phyloP scores from a whole-genome alignment of 805 yeast species.

The Ogataea corticis region DNA sequence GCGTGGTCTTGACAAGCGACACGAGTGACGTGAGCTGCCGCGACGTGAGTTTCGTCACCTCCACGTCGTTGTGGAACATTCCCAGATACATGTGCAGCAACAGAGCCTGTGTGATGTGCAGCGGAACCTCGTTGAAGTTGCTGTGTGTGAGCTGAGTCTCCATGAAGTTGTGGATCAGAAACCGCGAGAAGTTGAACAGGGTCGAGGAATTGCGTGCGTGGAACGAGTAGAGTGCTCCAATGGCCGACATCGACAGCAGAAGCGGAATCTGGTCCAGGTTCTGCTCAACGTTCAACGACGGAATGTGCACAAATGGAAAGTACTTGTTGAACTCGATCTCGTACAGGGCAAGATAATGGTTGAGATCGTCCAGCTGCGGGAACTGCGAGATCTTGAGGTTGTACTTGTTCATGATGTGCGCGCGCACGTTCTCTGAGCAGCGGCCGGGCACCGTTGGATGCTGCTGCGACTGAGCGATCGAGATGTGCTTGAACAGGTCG shows the following conservation, averaged over 20 bases:
- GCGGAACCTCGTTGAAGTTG: conserved; percentile 54
- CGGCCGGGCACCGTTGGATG: conserved; percentile 34
- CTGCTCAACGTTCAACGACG: conserved; percentile 50
- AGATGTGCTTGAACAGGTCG: conserved; percentile 56
- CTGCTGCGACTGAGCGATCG: conserved; percentile 30
- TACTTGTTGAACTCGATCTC: conserved; percentile 77
- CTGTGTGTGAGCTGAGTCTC: conserved; percentile 49
- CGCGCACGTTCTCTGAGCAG: conserved; percentile 53
- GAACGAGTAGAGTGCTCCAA: conserved; percentile 86
- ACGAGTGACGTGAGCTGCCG: conserved; percentile 55
- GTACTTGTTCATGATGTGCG: conserved; percentile 53
- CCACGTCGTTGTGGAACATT: conserved; percentile 55
- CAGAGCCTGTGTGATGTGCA: conserved; percentile 57
- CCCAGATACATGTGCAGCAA: conserved; percentile 56
- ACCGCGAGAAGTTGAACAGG: conserved; percentile 66
- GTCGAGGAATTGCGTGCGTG: conserved; percentile 75
- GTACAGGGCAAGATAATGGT: conserved; percentile 72
- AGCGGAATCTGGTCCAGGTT: conserved; percentile 61
- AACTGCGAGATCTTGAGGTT: conserved; percentile 59
- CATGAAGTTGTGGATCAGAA: conserved; percentile 64
- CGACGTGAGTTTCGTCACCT: conserved; percentile 49
- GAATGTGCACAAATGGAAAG: conserved; percentile 82
- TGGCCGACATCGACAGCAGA: conserved; percentile 76
- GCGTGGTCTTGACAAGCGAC: conserved; percentile 53
- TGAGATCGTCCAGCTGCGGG: conserved; percentile 75